Evolutionary conservation across 768 basidiomycete species (phyloP), one percentile per base, ranked within the genome.

Genomic region (Rossbeevera mucosa): DNA sequence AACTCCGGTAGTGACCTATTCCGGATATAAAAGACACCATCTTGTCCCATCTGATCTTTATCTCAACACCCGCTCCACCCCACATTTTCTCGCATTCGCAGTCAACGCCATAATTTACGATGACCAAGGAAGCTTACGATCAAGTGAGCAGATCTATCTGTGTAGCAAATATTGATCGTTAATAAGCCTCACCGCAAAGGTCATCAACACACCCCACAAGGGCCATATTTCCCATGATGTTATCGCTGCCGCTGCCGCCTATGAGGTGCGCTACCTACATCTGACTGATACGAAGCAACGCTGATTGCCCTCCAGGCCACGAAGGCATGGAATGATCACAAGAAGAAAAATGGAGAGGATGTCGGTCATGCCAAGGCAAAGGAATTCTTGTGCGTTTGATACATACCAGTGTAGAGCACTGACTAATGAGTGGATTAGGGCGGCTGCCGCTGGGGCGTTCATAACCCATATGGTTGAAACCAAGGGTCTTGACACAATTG

Each of bases 161-260:
- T 13, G 5, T 28, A 31, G 25, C 4, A 21, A 8, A 16, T 8
- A 18, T 5, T 11, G 5, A 4, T 30, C 2, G n/a, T 45, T 57
- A 30, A 61, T 38, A 6, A 22, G 18, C 51, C 28, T 38, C 28
- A 1, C 16, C 28, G 44, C 22, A 47, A 55, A 84, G 81, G 76
- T 78, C 42, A 22, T 46, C 20, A 76, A 75, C 47, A 73, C 74
- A 14, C 75, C 74, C 11, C 84, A 85, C 72, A 69, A 83, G 70
- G 80, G 83, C 1, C 50, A 69, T 52, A 65, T 85, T 46, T 78
- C 82, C 9, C 86, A 88, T 65, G 81, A 88, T 68, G 63, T 86
- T 41, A 75, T 88, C 57, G 82, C 81, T 41, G 84, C 70, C 33
- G 86, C 86, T 45, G 85, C 85, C 8, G 68, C 82, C 24, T 88